A percentile compares a stretch with the other conserved stretches of the same genome.
phyloP scores from a whole-genome alignment of 225 moss, liverwort and hornwort species.

The Rhytidiadelphus loreus region DNA sequence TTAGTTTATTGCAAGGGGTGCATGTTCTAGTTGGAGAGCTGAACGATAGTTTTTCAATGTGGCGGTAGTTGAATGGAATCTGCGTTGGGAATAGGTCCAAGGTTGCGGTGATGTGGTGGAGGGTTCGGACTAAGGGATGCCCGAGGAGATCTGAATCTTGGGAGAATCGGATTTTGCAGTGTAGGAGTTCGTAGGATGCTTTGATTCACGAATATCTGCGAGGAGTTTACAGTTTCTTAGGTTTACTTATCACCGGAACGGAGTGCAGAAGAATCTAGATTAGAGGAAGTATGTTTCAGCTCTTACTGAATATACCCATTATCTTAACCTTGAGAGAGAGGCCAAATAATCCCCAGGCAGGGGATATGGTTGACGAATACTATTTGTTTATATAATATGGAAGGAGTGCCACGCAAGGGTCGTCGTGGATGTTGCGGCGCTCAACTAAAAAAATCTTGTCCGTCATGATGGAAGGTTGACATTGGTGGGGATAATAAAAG shows the following conservation, averaged over 20 bases:
- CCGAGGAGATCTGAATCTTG: background rate
- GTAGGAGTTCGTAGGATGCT: background rate
- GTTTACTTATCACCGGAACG: background rate
- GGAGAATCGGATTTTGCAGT: background rate
- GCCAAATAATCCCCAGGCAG: no score
- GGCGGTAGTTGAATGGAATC: background rate
- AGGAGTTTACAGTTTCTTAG: background rate
- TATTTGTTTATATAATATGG: background rate
- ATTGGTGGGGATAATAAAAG: background rate
- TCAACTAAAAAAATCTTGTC: background rate
- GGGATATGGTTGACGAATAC: no score
- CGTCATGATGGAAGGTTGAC: background rate
- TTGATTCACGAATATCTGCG: background rate
- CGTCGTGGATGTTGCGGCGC: background rate
- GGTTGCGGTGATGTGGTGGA: background rate
- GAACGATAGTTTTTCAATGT: background rate
- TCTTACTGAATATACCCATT: background rate
- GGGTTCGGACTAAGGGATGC: background rate
- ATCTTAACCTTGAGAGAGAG: background rate
- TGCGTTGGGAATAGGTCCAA: background rate
- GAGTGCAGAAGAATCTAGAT: background rate
- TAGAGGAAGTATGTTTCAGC: background rate
- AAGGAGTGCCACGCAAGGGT: background rate
- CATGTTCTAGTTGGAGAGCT: background rate
- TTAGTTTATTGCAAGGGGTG: background rate